Percentiles rank a stretch among this genome's conserved stretches.
Conservation (phyloP, 192 early-diverging fungal species). For the Podila clonocystis region DNA sequence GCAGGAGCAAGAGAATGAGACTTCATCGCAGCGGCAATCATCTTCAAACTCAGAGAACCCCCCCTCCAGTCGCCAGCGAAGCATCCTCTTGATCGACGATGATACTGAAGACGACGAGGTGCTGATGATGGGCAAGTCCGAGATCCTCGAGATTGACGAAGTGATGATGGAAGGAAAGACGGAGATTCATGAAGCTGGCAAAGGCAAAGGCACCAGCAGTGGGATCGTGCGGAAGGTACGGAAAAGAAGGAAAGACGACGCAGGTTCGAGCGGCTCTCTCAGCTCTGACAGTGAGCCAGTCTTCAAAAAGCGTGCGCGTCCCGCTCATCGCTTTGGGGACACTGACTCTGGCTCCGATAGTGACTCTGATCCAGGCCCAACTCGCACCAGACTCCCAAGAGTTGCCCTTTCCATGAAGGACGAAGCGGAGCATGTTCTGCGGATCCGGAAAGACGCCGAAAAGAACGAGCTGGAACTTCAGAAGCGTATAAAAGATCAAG, state of each 20-base stretch:
- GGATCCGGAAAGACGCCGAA: constrained; percentile 18
- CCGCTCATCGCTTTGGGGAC: not conserved
- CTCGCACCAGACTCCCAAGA: not conserved
- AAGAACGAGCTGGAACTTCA: constrained; percentile 36
- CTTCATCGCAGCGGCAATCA: too few relatives aligned
- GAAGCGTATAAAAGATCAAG: constrained; percentile 40
- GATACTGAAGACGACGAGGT: not conserved
- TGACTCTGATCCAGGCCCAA: not conserved
- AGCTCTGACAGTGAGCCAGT: too few relatives aligned
- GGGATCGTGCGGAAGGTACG: not conserved
- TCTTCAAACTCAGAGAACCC: too few relatives aligned
- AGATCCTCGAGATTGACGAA: constrained; percentile 4
- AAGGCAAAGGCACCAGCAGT: not conserved
- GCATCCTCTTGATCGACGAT: not conserved
- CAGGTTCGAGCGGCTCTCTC: not conserved
- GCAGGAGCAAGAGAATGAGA: too few relatives aligned
- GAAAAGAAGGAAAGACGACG: not conserved
- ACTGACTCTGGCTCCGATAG: not conserved
- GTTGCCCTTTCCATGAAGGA: not conserved
- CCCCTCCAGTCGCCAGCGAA: too few relatives aligned
- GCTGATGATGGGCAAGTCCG: not conserved
- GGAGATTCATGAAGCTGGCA: not conserved
- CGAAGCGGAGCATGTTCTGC: constrained; percentile 21
- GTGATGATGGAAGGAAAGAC: constrained; percentile 5
- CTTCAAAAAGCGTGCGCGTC: too few relatives aligned